Conservation (phyloP, 305 asterid genomes). For the Fraxinus baroniana region DNA sequence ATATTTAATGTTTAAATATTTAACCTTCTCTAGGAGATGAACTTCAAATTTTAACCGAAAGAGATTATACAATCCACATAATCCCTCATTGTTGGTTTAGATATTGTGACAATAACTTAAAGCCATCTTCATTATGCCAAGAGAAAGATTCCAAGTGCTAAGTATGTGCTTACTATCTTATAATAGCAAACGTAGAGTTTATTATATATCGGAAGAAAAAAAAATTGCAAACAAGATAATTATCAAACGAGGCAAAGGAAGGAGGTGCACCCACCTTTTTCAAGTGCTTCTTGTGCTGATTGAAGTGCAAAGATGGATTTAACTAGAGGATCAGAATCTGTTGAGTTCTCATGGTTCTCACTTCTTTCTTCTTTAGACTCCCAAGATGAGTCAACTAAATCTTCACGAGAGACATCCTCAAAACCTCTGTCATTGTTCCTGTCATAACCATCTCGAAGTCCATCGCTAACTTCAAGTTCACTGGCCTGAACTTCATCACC, state of each 20-base stretch:
- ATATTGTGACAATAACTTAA: neutral
- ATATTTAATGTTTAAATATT: neutral
- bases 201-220: constrained; percentile 13
- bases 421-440: constrained; percentile 41
- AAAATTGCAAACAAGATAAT: constrained; percentile 11
- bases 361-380: constrained; percentile 46
- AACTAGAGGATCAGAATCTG: constrained; percentile 47
- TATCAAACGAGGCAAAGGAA: neutral
- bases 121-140: neutral
- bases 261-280: constrained; percentile 45
- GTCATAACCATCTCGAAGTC: constrained; percentile 37
- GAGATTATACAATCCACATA: neutral
- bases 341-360: constrained; percentile 41
- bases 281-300: constrained; percentile 56
- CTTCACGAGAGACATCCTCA: constrained; percentile 46
- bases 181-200: neutral
- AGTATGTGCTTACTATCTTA: neutral
- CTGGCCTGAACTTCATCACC: constrained; percentile 48
- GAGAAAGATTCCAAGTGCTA: neutral
- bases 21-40: neutral
- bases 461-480: constrained; percentile 34
- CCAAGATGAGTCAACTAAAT: constrained; percentile 54
- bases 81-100: neutral
- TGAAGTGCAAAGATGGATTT: constrained; percentile 53
- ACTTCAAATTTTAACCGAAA: neutral